Conservation (phyloP, 1,139 yeast genomes). For the Chernovozyma sophiae-reginae region DNA sequence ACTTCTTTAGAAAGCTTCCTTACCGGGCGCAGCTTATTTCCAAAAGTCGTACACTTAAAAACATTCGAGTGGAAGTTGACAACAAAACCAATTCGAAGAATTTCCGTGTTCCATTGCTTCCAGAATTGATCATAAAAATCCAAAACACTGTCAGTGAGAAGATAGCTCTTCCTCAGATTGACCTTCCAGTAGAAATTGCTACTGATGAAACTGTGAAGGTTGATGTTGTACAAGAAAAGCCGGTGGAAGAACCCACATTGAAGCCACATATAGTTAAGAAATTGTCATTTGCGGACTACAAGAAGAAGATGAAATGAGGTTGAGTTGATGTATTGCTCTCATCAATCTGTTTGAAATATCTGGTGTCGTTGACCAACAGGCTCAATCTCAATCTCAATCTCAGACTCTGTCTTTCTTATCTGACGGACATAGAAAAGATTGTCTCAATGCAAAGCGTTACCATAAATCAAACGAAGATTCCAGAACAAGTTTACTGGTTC, state of each 20-base stretch:
- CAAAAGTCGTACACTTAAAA: constrained; percentile 8
- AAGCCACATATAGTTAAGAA: constrained; percentile 50
- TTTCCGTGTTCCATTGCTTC: constrained; percentile 14
- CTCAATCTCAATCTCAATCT: too few relatives aligned
- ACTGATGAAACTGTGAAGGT: constrained; percentile 2
- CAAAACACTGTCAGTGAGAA: constrained; percentile 23
- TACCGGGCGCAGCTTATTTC: constrained; percentile 19
- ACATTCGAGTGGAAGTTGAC: constrained; percentile 3
- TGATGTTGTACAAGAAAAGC: constrained; percentile 10
- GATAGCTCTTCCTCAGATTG: constrained; percentile 14
- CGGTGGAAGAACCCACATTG: constrained; percentile 11
- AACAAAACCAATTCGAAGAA: not conserved
- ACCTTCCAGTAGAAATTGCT: constrained; percentile 4
- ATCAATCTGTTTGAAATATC: too few relatives aligned
- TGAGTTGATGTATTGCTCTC: not conserved
- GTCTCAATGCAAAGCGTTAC: too few relatives aligned
- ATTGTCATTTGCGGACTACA: constrained; percentile 79
- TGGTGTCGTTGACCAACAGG: too few relatives aligned
- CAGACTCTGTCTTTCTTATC: too few relatives aligned
- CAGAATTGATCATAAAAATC: constrained; percentile 23
- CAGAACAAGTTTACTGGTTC: too few relatives aligned
- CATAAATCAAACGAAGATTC: too few relatives aligned
- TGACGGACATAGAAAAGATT: too few relatives aligned
- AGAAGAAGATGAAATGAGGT: constrained; percentile 54
- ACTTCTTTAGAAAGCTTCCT: constrained; percentile 13